Conservation (phyloP, 2,329 filamentous ascomycete genomes). For the Plectosphaerella cucumerina region DNA sequence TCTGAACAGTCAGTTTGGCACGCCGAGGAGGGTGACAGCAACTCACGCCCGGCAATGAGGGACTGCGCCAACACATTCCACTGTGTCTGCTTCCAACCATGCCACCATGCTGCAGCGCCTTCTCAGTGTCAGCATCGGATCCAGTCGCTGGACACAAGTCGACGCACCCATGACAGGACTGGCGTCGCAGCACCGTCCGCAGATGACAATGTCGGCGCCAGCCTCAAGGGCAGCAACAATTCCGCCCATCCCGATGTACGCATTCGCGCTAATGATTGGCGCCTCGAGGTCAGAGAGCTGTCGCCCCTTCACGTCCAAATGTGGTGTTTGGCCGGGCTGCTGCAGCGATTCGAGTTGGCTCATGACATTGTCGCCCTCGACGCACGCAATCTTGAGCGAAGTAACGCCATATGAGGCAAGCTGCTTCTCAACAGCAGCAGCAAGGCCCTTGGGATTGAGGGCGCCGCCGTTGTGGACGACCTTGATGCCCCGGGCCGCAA, state of each 20-base stretch:
- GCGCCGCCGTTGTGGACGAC: slow-evolving; percentile 54
- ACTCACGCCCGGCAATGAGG: slow-evolving; percentile 42
- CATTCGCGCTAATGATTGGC: slow-evolving; percentile 32
- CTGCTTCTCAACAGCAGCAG: slow-evolving; percentile 21
- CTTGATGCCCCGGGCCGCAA: slow-evolving; percentile 42
- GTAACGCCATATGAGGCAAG: slow-evolving; percentile 16
- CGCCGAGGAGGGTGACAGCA: too few species aligned
- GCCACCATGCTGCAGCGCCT: slow-evolving; percentile 44
- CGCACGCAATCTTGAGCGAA: slow-evolving; percentile 28
- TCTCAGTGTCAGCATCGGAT: too few species aligned
- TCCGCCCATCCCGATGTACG: slow-evolving; percentile 46
- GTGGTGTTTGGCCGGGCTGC: not conserved
- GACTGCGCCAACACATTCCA: slow-evolving; percentile 46
- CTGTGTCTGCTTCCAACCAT: slow-evolving; percentile 43
- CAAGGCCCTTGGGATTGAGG: slow-evolving; percentile 48
- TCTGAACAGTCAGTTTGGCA: too few species aligned
- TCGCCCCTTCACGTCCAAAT: too few species aligned
- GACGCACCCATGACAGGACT: slow-evolving; percentile 48
- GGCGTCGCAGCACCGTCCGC: slow-evolving; percentile 44
- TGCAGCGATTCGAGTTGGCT: slow-evolving; percentile 12
- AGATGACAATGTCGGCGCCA: slow-evolving; percentile 44
- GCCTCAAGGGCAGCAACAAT: slow-evolving; percentile 36
- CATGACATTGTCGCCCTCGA: slow-evolving; percentile 33
- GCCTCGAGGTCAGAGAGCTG: too few species aligned
- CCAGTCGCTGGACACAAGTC: too few species aligned